Evolutionary conservation across 305 asterid species (phyloP).

Genomic region (Nicotiana rustica): DNA sequence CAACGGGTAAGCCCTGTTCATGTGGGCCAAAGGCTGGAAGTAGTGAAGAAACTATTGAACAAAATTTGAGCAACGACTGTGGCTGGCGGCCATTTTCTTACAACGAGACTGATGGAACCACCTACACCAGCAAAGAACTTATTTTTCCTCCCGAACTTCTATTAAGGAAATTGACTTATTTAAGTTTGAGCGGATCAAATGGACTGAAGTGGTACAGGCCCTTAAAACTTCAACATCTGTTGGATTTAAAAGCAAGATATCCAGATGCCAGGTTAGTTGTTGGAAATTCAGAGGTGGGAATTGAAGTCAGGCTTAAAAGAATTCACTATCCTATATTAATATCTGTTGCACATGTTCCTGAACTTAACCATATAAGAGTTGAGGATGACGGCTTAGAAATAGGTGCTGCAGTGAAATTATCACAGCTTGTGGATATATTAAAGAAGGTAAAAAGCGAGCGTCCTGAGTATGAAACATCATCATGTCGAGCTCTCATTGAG

Average conservation of each 20-base stretch:
- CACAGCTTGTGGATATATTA: conserved; percentile 66
- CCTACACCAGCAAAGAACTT: conserved; percentile 79
- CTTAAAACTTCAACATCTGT: conserved; percentile 65
- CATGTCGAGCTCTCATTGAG: conserved; percentile 78
- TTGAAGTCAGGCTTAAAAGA: conserved; percentile 84
- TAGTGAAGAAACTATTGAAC: conserved; percentile 44
- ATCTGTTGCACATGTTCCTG: conserved; percentile 75
- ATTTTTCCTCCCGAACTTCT: conserved; percentile 93
- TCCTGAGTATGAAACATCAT: conserved; percentile 66
- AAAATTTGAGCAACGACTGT: conserved; percentile 41
- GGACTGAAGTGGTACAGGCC: conserved; percentile 92
- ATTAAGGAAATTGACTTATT: conserved; percentile 58
- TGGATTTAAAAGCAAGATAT: conserved; percentile 68
- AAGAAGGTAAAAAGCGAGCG: conserved; percentile 55
- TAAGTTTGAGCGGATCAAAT: conserved; percentile 67
- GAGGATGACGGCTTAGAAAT: conserved; percentile 84
- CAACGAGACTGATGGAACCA: conserved; percentile 74
- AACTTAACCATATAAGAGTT: conserved; percentile 63
- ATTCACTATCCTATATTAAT: conserved; percentile 75
- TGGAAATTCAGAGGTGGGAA: conserved; percentile 95
- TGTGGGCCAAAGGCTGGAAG: conserved; percentile 57
- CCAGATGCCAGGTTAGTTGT: conserved; percentile 77
- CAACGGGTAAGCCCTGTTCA: conserved; percentile 96
- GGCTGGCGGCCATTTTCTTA: conserved; percentile 62
- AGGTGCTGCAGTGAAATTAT: conserved; percentile 89